phyloP scores from a whole-genome alignment of 495 filamentous ascomycete genomes.

The Xylaria palmicola region DNA sequence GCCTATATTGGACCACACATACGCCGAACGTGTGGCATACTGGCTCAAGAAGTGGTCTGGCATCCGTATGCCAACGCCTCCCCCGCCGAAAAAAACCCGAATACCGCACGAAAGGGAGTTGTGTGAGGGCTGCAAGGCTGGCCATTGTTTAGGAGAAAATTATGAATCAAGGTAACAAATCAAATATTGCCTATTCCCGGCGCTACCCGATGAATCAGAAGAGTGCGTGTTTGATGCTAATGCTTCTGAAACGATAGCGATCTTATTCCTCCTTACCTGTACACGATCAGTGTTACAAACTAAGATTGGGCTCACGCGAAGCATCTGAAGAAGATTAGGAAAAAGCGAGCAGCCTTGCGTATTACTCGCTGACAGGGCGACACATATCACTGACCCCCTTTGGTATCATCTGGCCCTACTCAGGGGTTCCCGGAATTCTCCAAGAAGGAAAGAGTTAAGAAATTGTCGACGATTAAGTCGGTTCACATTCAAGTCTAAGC shows the following conservation, averaged over 20 bases:
- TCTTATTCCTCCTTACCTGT: no score
- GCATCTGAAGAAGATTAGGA: no score
- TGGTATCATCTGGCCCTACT: no score
- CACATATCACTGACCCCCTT: no score
- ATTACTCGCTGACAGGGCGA: no score
- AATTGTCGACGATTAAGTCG: no score
- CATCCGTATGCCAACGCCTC: slow-evolving; percentile 34
- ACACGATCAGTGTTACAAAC: not conserved
- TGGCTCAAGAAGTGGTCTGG: slow-evolving; percentile 52
- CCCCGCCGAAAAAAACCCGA: slow-evolving; percentile 26
- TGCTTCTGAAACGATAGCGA: no score
- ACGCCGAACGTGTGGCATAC: slow-evolving; percentile 52
- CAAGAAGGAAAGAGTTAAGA: no score
- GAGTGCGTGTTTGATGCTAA: not conserved
- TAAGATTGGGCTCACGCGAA: not conserved
- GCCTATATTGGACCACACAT: slow-evolving; percentile 41
- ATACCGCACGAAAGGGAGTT: slow-evolving; percentile 41
- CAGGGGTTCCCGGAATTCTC: no score
- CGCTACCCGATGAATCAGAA: not conserved
- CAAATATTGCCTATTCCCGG: no score
- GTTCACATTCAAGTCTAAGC: no score
- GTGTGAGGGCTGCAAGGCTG: slow-evolving; percentile 52
- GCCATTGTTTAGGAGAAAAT: slow-evolving; percentile 34
- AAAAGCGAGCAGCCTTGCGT: no score
- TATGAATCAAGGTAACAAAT: not conserved